phyloP scores from a whole-genome alignment of 2,329 filamentous ascomycete species.

The Colletotrichum theobromicola region DNA sequence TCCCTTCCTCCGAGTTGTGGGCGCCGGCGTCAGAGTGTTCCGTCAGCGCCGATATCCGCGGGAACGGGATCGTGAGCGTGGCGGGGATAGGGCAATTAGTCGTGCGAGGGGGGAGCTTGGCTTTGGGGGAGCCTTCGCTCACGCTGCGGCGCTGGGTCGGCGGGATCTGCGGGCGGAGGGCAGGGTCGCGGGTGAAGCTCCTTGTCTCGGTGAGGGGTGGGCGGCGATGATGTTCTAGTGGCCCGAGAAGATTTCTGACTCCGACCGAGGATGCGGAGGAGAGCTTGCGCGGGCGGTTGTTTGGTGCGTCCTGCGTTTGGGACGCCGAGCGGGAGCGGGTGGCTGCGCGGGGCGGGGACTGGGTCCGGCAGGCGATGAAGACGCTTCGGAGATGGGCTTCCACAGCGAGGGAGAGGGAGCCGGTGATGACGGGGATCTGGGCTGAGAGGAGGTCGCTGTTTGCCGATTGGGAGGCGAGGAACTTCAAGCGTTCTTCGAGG shows the following conservation, averaged over 20 bases:
- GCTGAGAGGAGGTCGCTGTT: constrained; percentile 1
- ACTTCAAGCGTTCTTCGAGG: constrained; percentile 12
- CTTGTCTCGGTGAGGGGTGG: neutral
- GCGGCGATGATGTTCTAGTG: neutral
- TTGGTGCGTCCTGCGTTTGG: neutral
- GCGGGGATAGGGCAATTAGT: neutral
- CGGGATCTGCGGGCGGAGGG: neutral
- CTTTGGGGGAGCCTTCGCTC: neutral
- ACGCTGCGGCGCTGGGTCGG: neutral
- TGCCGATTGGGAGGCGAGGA: constrained; percentile 6
- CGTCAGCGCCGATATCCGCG: constrained; percentile 11
- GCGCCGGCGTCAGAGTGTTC: constrained; percentile 5
- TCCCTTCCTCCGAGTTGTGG: neutral
- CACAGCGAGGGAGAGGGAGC: neutral
- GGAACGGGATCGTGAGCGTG: constrained; percentile 9
- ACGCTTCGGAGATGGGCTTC: constrained; percentile 17
- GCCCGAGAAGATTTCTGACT: neutral
- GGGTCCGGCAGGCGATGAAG: constrained; percentile 9
- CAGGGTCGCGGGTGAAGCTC: neutral
- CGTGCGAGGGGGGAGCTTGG: neutral
- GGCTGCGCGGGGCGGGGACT: neutral
- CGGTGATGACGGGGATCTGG: constrained; percentile 16
- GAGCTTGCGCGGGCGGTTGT: neutral
- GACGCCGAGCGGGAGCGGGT: neutral
- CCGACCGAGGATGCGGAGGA: neutral